Evolutionary conservation across 768 basidiomycete species (phyloP).

Genomic region (Hygrophorus pudorinus): DNA sequence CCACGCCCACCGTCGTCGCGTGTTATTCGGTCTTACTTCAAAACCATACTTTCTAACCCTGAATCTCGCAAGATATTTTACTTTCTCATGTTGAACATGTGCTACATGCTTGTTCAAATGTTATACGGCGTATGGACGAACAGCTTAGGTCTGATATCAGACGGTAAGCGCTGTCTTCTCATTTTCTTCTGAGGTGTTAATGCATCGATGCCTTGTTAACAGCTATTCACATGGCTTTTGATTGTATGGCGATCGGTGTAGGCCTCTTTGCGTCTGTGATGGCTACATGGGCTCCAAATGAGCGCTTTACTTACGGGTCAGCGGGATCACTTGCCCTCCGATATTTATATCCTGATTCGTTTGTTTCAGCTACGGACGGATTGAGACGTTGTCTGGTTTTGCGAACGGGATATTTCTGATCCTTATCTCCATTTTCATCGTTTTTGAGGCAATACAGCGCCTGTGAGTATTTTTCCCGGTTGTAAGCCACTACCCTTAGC

Average conservation of each 20-base stretch:
- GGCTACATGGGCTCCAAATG: slow-evolving; percentile 96
- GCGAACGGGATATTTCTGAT: slow-evolving; percentile 94
- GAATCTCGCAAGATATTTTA: slow-evolving; percentile 96
- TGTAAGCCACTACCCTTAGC: neutral
- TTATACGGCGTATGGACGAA: slow-evolving; percentile 97
- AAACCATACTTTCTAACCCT: slow-evolving; percentile 82
- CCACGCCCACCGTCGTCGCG: slow-evolving; percentile 46
- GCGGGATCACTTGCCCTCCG: slow-evolving; percentile 15
- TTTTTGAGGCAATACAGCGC: slow-evolving; percentile 94
- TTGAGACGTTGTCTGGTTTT: slow-evolving; percentile 96
- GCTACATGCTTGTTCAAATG: slow-evolving; percentile 97
- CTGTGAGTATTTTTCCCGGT: slow-evolving; percentile 40
- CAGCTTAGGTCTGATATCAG: slow-evolving; percentile 90
- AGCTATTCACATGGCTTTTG: slow-evolving; percentile 99
- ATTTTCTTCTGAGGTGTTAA: slow-evolving; percentile 3
- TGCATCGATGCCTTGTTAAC: slow-evolving; percentile 1
- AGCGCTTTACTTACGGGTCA: slow-evolving; percentile 90
- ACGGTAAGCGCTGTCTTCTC: slow-evolving; percentile 44
- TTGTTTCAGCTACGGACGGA: slow-evolving; percentile 70
- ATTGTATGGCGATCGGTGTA: slow-evolving; percentile 94
- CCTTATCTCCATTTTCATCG: slow-evolving; percentile 93
- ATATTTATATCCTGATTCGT: neutral
- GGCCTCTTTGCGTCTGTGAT: slow-evolving; percentile 95
- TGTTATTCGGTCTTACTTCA: slow-evolving; percentile 62
- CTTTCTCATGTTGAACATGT: slow-evolving; percentile 89